Percentiles rank a stretch among this genome's conserved stretches.
Conservation (phyloP, 805 yeast genomes). For the Starmerella khaoyaiensis region DNA sequence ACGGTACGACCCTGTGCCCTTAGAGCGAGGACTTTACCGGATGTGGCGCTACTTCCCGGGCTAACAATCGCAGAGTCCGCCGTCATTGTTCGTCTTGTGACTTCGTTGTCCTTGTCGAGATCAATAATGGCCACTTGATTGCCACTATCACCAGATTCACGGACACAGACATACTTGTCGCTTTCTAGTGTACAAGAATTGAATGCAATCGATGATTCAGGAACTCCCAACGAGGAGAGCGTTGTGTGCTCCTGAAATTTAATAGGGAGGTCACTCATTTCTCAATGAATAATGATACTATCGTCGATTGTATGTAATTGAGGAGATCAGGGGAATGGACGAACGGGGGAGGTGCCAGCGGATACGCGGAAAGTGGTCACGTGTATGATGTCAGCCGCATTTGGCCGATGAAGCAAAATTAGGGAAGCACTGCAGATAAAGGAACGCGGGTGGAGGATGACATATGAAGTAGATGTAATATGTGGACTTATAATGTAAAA, state of each 20-base stretch:
- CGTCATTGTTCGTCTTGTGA: constrained; percentile 82
- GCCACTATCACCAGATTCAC: constrained; percentile 36
- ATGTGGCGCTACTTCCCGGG: constrained; percentile 38
- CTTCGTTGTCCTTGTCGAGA: constrained; percentile 60
- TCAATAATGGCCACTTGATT: constrained; percentile 85
- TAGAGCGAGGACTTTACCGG: constrained; percentile 67
- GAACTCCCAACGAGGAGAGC: constrained; percentile 74
- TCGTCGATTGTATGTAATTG: too few species aligned
- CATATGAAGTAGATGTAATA: too few species aligned
- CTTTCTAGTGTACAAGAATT: constrained; percentile 90
- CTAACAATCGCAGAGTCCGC: constrained; percentile 98
- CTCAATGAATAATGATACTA: too few species aligned
- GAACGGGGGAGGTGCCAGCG: too few species aligned
- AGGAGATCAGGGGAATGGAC: too few species aligned
- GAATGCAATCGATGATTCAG: constrained; percentile 73
- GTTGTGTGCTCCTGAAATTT: constrained; percentile 92
- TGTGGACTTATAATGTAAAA: too few species aligned
- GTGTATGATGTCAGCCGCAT: too few species aligned
- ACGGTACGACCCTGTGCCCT: constrained; percentile 94
- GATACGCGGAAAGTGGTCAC: too few species aligned
- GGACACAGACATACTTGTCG: constrained; percentile 69
- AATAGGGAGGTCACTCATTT: constrained; percentile 72
- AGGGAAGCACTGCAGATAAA: too few species aligned
- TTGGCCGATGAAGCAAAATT: too few species aligned
- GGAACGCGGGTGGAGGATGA: too few species aligned